phyloP scores from a whole-genome alignment of 768 basidiomycete genomes.

The Tricholoma furcatifolium region DNA sequence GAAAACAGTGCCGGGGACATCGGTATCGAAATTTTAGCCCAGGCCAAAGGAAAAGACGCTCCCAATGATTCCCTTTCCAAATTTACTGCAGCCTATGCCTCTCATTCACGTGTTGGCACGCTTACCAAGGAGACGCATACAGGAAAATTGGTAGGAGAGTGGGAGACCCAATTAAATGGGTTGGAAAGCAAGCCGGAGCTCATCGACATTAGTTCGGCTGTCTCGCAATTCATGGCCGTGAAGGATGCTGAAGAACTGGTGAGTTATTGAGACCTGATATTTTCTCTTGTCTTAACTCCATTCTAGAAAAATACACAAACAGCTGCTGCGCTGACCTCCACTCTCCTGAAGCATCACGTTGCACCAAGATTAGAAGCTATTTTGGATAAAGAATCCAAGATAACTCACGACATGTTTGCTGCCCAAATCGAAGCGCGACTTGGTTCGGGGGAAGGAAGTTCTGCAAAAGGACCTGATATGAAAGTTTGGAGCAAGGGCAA shows the following conservation, averaged over 20 bases:
- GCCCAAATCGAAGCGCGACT: conserved; percentile 85
- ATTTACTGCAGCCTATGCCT: conserved; percentile 62
- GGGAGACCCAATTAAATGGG: conserved; percentile 64
- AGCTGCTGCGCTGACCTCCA: conserved; percentile 79
- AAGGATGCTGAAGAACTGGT: conserved; percentile 95
- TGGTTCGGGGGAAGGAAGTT: conserved; percentile 78
- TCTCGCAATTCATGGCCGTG: conserved; percentile 78
- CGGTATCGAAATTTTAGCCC: conserved; percentile 73
- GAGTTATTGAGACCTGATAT: conserved; percentile 26
- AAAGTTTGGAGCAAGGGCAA: conserved; percentile 87
- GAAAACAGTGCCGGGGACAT: conserved; percentile 53
- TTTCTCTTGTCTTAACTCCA: not conserved
- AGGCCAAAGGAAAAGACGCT: conserved; percentile 79
- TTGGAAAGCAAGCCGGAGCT: conserved; percentile 64
- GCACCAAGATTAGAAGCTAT: conserved; percentile 87
- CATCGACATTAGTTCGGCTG: conserved; percentile 73
- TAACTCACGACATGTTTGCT: conserved; percentile 84
- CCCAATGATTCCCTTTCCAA: conserved; percentile 72
- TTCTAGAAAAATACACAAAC: conserved; percentile 73
- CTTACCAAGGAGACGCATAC: conserved; percentile 80
- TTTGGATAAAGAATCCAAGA: conserved; percentile 87
- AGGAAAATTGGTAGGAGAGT: conserved; percentile 87
- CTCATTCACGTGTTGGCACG: conserved; percentile 65
- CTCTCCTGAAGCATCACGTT: conserved; percentile 82
- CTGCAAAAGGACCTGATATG: conserved; percentile 85